A percentile compares a stretch with the other conserved stretches of the same genome.
Conservation (phyloP, 768 basidiomycete species). For the Dictyophora rubrovolvata region DNA sequence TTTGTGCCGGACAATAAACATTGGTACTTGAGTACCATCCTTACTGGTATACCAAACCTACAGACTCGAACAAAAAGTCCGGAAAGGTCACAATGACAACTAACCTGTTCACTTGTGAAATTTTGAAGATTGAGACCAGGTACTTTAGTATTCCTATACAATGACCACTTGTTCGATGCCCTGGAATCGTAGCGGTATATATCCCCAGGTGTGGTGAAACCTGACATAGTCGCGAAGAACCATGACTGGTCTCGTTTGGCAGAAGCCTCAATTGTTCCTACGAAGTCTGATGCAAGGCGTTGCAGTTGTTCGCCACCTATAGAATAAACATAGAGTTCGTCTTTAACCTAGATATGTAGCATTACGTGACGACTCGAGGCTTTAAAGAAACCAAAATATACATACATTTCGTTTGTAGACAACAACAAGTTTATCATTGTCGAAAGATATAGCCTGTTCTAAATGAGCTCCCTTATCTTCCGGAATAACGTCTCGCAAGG, state of each 20-base stretch:
- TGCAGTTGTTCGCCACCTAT: slow-evolving; percentile 40
- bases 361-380: not conserved
- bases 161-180: slow-evolving; percentile 41
- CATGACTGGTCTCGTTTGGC: slow-evolving; percentile 43
- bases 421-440: slow-evolving; percentile 46
- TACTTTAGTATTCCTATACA: slow-evolving; percentile 48
- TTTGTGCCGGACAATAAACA: slow-evolving; percentile 77
- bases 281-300: slow-evolving; percentile 54
- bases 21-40: slow-evolving; percentile 73
- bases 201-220: slow-evolving; percentile 66
- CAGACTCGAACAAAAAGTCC: not conserved
- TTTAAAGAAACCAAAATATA: not conserved
- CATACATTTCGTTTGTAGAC: slow-evolving; percentile 66
- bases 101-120: slow-evolving; percentile 57
- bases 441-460: slow-evolving; percentile 36
- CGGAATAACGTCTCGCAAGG: slow-evolving; percentile 52
- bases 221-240: slow-evolving; percentile 53
- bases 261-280: slow-evolving; percentile 50
- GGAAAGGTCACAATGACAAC: not conserved
- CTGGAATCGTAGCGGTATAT: slow-evolving; percentile 54
- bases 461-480: slow-evolving; percentile 58
- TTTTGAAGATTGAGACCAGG: slow-evolving; percentile 55
- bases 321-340: slow-evolving; percentile 67
- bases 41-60: slow-evolving; percentile 72
- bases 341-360: slow-evolving; percentile 45